Percentiles rank a stretch among this genome's conserved stretches.
These are phyloP conservation scores for Talaromyces liani DNA, from an alignment of 495 filamentous ascomycete species.

Conservation along the genomic window DNA sequence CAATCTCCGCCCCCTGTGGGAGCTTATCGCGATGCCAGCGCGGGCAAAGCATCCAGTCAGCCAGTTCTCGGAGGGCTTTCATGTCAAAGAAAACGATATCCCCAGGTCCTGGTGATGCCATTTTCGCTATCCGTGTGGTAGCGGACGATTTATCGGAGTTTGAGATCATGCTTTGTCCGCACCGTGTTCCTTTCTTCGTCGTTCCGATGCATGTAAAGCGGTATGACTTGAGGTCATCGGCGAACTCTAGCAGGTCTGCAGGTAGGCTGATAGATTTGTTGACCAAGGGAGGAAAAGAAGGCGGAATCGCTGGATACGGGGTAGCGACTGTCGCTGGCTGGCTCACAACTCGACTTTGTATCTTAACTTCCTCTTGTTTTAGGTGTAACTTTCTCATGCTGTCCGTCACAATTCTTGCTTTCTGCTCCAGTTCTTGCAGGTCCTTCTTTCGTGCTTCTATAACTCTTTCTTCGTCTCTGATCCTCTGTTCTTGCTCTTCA, in stretches of 20 bases:
- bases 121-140: not conserved
- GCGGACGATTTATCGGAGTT: not conserved
- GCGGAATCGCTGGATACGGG: not conserved
- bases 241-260: not conserved
- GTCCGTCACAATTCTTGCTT: not conserved
- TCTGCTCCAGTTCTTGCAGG: not conserved
- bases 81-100: not conserved
- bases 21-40: conserved; percentile 5
- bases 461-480: not conserved
- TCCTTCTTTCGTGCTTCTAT: conserved; percentile 1
- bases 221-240: not conserved
- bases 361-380: not conserved
- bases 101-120: not conserved
- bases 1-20: conserved; percentile 4
- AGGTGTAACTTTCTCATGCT: not conserved
- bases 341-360: not conserved
- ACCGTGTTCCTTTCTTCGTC: conserved; percentile 7
- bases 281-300: not conserved
- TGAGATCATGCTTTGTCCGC: conserved; percentile 7
- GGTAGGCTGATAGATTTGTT: not conserved
- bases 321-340: not conserved
- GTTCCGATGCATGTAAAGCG: conserved; percentile 8
- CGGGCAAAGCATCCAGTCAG: conserved; percentile 11
- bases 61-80: conserved; percentile 6
- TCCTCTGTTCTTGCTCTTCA: not conserved